Conservation (phyloP, 176 grass and related monocot genomes). For the Zoysia japonica region DNA sequence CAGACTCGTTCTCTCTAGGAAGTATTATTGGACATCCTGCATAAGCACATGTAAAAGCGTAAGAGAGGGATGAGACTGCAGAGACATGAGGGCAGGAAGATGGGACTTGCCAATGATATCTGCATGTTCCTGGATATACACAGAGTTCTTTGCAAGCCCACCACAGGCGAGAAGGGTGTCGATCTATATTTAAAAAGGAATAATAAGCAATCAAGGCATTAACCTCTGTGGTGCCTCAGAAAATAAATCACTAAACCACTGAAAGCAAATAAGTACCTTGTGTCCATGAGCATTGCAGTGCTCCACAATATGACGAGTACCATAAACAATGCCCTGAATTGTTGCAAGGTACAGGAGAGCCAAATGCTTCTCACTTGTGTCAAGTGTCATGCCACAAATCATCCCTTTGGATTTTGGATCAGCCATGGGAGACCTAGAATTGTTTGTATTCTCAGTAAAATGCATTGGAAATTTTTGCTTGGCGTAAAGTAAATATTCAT, state of each 20-base stretch:
- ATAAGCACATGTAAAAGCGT: constrained; percentile 35
- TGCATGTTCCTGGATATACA: constrained; percentile 97
- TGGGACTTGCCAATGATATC: constrained; percentile 60
- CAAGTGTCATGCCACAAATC: constrained; percentile 85
- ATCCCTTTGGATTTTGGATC: constrained; percentile 95
- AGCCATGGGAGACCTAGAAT: constrained; percentile 79
- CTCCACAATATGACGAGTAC: constrained; percentile 84
- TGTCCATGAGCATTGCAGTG: constrained; percentile 92
- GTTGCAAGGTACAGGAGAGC: constrained; percentile 91
- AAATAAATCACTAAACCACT: constrained; percentile 6
- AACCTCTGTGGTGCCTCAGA: not conserved
- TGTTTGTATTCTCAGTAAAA: constrained; percentile 9
- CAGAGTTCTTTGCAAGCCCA: constrained; percentile 77
- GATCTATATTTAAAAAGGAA: constrained; percentile 57
- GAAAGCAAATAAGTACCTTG: constrained; percentile 58
- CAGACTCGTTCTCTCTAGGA: constrained; percentile 84
- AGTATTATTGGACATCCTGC: constrained; percentile 83
- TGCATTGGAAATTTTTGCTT: not conserved
- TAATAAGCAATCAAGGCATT: constrained; percentile 23
- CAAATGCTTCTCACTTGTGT: constrained; percentile 79
- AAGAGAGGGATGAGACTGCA: constrained; percentile 4
- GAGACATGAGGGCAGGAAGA: constrained; percentile 20
- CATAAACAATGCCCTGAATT: constrained; percentile 93
- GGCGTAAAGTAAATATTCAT: not conserved
- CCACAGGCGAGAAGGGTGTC: constrained; percentile 86